phyloP scores from a whole-genome alignment of 305 asterid genomes.

The Fraxinus albicans region DNA sequence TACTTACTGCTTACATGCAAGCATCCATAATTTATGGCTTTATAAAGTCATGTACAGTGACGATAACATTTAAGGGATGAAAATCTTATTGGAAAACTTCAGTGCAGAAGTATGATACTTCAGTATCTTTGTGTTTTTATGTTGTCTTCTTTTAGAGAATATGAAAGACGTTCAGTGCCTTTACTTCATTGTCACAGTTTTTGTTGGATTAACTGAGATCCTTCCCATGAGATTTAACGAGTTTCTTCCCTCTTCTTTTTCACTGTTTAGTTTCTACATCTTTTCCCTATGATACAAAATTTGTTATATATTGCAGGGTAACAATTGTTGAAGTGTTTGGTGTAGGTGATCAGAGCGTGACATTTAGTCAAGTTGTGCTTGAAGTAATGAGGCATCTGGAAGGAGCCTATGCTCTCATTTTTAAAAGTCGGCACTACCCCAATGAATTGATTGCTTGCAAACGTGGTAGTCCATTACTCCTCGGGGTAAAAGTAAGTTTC shows the following conservation, averaged over 20 bases:
- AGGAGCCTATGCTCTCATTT: conserved; percentile 98
- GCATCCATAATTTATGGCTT: not conserved
- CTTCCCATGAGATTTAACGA: not conserved
- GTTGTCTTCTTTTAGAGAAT: conserved; percentile 3
- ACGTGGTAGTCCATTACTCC: conserved; percentile 97
- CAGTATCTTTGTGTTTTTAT: not conserved
- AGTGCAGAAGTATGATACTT: not conserved
- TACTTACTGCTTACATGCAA: not conserved
- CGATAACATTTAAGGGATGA: not conserved
- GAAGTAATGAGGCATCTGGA: conserved; percentile 97
- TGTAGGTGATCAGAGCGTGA: conserved; percentile 76
- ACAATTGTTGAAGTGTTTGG: conserved; percentile 24
- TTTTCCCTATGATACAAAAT: not conserved
- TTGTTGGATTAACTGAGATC: conserved; percentile 14
- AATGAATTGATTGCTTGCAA: conserved; percentile 95
- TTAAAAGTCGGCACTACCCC: conserved; percentile 91
- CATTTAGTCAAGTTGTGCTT: conserved; percentile 94
- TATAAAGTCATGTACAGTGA: not conserved
- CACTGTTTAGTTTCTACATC: not conserved
- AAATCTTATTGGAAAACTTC: not conserved
- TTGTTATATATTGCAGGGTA: not conserved
- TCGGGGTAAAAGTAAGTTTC: conserved; percentile 88
- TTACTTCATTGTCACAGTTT: not conserved
- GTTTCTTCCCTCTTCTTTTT: conserved; percentile 3
- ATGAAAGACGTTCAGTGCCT: not conserved